Conservation (phyloP, 345 rosid genomes). For the Kandelia obovata region DNA sequence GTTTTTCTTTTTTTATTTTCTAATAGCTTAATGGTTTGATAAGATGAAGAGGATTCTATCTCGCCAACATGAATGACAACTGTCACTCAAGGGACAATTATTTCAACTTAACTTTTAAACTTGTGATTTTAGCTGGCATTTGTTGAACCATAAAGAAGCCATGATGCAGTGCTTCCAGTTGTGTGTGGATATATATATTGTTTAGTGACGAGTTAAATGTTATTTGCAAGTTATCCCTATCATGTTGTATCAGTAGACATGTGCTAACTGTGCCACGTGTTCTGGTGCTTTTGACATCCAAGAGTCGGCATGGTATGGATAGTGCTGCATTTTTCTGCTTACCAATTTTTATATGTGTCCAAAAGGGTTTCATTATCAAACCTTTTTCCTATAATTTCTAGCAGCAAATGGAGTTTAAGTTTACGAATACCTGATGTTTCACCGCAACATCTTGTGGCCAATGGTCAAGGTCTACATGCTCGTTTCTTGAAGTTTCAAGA, state of each 20-base stretch:
- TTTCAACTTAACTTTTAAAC: not conserved
- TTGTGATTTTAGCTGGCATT: not conserved
- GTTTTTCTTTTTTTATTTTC: no score
- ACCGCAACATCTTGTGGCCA: conserved; percentile 7
- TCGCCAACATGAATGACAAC: not conserved
- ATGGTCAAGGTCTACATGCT: conserved; percentile 11
- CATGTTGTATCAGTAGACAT: not conserved
- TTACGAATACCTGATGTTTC: conserved; percentile 16
- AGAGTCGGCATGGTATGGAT: not conserved
- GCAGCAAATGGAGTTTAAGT: conserved; percentile 12
- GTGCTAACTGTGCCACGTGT: not conserved
- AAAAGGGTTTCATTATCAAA: conserved; percentile 1
- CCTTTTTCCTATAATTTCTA: conserved; percentile 7
- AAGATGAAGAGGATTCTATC: no score
- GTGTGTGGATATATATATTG: not conserved
- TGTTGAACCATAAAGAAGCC: not conserved
- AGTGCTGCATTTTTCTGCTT: not conserved
- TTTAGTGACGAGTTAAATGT: not conserved
- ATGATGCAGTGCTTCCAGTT: not conserved
- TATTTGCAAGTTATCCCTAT: not conserved
- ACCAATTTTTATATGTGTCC: not conserved
- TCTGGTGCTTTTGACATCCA: not conserved
- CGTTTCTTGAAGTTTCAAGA: conserved; percentile 21
- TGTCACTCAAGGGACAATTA: not conserved
- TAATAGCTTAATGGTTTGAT: no score